Evolutionary conservation across 2,329 filamentous ascomycete genomes (phyloP).

Genomic region (Septoria petroselini): DNA sequence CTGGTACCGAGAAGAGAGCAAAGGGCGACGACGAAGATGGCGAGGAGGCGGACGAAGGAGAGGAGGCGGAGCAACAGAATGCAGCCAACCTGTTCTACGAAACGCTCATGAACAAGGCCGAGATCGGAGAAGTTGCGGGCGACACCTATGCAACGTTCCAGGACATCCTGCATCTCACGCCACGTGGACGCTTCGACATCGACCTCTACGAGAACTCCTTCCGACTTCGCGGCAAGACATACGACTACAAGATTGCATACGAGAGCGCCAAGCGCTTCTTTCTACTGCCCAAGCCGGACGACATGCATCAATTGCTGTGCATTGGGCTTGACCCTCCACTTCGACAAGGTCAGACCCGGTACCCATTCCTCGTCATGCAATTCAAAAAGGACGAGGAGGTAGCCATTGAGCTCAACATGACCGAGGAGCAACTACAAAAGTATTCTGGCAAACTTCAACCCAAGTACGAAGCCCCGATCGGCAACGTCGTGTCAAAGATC

Average conservation of each 20-base stretch:
- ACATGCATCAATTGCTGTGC: slow-evolving; percentile 90
- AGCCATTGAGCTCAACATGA: slow-evolving; percentile 92
- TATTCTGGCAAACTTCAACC: slow-evolving; percentile 87
- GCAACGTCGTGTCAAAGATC: slow-evolving; percentile 90
- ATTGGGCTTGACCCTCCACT: slow-evolving; percentile 92
- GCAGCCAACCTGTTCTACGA: slow-evolving; percentile 98
- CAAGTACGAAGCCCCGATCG: slow-evolving; percentile 90
- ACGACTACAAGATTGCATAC: slow-evolving; percentile 99
- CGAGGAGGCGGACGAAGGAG: slow-evolving; percentile 55
- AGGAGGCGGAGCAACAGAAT: slow-evolving; percentile 73
- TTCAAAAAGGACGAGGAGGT: slow-evolving; percentile 98
- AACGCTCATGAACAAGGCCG: slow-evolving; percentile 94
- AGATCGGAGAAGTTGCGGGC: slow-evolving; percentile 98
- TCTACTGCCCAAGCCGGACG: slow-evolving; percentile 96
- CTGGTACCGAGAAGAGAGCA: slow-evolving; percentile 74
- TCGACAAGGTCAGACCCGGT: slow-evolving; percentile 93
- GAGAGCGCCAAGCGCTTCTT: slow-evolving; percentile 98
- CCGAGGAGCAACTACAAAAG: slow-evolving; percentile 79
- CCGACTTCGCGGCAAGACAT: slow-evolving; percentile 94
- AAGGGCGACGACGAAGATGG: slow-evolving; percentile 69
- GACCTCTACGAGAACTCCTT: slow-evolving; percentile 99
- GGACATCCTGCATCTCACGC: slow-evolving; percentile 94
- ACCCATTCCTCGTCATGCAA: slow-evolving; percentile 98
- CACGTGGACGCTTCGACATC: slow-evolving; percentile 98
- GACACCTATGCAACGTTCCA: slow-evolving; percentile 97